Evolutionary conservation across 306 rosid species (phyloP), one percentile per base, ranked within the genome.

Genomic region (Acacia crassicarpa): DNA sequence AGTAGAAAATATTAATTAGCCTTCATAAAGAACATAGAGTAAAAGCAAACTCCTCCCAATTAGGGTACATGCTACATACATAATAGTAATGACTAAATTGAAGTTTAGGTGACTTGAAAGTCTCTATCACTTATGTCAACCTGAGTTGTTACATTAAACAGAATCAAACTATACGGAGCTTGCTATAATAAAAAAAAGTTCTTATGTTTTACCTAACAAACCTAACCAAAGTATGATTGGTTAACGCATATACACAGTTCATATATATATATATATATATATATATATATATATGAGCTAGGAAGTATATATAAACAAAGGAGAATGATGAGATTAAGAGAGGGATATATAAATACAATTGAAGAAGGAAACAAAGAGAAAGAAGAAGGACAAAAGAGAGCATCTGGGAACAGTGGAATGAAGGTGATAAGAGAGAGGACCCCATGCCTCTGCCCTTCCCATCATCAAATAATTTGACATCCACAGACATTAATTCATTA

Each of bases 381-480:
- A 48, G 53, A 15, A 46, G 15, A 35, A 35, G 78, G 44, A 51
- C 67, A 74, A 74, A 38, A 74, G 41, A 74, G 40, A 58, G 58
- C 58, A 72, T 46, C 76, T 9, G 14, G 59, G 23, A 72, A 72
- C 19, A 72, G 76, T 25, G 56, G 13, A 45, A 71, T 45, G 17
- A 32, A 54, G 45, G 75, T 6, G 41, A 27, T 13, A 45, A 43
- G 76, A 32, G 76, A 44, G 76, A 33, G 76, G 76, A 46, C 76
- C 76, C 76, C 59, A 25, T 25, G 38, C 32, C 22, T 3, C 51
- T 20, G 33, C 59, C 23, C 14, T 72, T 23, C 76, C 59, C 76
- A 72, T 72, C 76, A 46, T 72, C 23, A 72, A 72, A 72, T 46
- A 46, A 71, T 71, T 71, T 12, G 58, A 7, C 75, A 44, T 33